These are phyloP conservation scores for Pulicaria dysenterica DNA, from an alignment of 129 eudicot species.

Conservation along the genomic window DNA sequence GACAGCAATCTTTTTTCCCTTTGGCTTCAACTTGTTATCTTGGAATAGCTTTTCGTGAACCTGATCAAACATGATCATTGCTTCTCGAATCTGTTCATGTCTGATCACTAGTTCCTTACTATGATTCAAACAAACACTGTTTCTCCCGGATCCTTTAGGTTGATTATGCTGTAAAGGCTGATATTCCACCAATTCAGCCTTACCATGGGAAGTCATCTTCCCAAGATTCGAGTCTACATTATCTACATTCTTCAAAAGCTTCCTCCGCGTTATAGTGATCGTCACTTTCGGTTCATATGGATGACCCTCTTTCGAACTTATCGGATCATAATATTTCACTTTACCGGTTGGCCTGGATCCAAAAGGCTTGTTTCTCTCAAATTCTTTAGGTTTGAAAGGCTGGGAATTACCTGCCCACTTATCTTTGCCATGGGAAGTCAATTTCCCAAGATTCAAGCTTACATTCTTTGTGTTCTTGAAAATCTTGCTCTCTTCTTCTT, in stretches of 20 bases:
- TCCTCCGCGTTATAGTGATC: neutral
- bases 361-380: neutral
- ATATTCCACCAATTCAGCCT: neutral
- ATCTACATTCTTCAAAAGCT: neutral
- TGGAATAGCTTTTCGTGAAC: neutral
- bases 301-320: neutral
- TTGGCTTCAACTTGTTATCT: neutral
- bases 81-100: conserved; percentile 38
- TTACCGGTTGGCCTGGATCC: neutral
- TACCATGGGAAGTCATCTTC: neutral
- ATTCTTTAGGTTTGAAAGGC: neutral
- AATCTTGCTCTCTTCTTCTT: neutral
- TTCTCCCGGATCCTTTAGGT: neutral
- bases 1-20: conserved; percentile 14
- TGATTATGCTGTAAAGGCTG: neutral
- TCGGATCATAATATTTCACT: neutral
- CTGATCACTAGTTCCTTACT: neutral
- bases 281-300: conserved; percentile 10
- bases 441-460: neutral
- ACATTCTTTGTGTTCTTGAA: neutral
- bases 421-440: neutral
- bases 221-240: neutral
- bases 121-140: neutral
- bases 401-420: too few relatives aligned
- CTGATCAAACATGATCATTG: conserved; percentile 37